A percentile compares a stretch with the other conserved stretches of the same genome.
These are phyloP conservation scores for Trifolium dubium DNA, from an alignment of 306 rosid genomes.

Conservation along the genomic window DNA sequence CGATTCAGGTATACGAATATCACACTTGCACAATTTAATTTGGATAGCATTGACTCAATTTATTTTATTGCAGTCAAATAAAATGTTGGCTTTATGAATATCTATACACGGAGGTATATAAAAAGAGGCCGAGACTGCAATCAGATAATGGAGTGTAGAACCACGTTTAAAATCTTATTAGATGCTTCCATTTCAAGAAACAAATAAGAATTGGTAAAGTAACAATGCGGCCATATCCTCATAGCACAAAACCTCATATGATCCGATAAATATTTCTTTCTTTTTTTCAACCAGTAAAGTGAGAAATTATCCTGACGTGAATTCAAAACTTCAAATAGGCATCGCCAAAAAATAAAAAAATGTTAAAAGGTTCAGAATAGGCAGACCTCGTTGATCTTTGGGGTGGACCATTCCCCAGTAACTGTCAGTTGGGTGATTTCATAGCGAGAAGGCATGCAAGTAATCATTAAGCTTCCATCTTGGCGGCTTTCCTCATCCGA, in stretches of 20 bases:
- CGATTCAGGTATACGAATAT: conserved; percentile 1
- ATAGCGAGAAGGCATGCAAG: conserved; percentile 92
- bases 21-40: too few species aligned
- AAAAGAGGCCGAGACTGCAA: neutral
- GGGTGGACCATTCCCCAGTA: conserved; percentile 93
- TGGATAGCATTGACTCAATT: neutral
- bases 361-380: neutral
- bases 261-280: neutral
- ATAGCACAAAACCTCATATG: neutral
- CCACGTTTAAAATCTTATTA: neutral
- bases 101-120: neutral
- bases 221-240: conserved; percentile 3
- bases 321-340: conserved; percentile 3
- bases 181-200: conserved; percentile 1
- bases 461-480: conserved; percentile 87
- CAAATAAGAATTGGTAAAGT: neutral
- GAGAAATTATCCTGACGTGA: neutral
- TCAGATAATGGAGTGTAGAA: neutral
- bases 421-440: conserved; percentile 92
- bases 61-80: conserved; percentile 1
- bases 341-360: neutral
- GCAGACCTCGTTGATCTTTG: conserved; percentile 54
- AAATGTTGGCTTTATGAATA: neutral
- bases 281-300: neutral
- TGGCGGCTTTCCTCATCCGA: conserved; percentile 91